Evolutionary conservation across 108 stramenopile species (phyloP), one percentile per base, ranked within the genome.

Genomic region (Parietichytrium sp.): DNA sequence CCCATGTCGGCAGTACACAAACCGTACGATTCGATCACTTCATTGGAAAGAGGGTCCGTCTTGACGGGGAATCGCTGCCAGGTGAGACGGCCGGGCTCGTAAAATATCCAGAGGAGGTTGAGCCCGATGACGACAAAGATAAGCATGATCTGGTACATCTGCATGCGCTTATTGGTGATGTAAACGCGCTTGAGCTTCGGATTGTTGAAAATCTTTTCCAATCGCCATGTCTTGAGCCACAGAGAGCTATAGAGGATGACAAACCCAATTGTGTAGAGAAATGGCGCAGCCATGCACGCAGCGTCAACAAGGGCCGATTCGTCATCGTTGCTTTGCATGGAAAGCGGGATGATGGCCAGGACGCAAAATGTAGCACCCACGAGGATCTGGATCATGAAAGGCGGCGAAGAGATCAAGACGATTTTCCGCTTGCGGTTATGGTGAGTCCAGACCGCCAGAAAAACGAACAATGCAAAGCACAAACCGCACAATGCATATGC

Each of bases 151-250:
- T 72, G 61, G 61, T 72, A 72, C 23, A 72, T 0, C 10, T 42
- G 61, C 42, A 72, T 3, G 38, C 45, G 36, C 20, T 72, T 72
- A 42, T 72, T 72, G 61, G 61, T 72, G 33, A 72, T 45, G 3
- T 72, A 72, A 33, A 45, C 38, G 10, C 36, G 42, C 10, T 42
- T 33, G 13, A 72, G 33, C n/a, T 42, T 33, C 61, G 36, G 38
- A 1, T 72, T 42, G 42, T 72, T 72, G 42, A 72, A 72, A 20
- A 72, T n/a, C 8, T 25, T 33, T 13, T 45, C 45, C 20, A 45
- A 42, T 38, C 61, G 33, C 61, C 61, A 72, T 7, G 61, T 72
- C 42, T 72, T 72, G 38, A 72, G 42, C 61, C 61, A 72, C 13
- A 72, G 61, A 10, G 61, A 72, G 33, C 38, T 45, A 42, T 72